A percentile compares a stretch with the other conserved stretches of the same genome.
These are phyloP conservation scores for Malassezia furfur DNA, from an alignment of 1,284 basidiomycete genomes.

Conservation along the genomic window DNA sequence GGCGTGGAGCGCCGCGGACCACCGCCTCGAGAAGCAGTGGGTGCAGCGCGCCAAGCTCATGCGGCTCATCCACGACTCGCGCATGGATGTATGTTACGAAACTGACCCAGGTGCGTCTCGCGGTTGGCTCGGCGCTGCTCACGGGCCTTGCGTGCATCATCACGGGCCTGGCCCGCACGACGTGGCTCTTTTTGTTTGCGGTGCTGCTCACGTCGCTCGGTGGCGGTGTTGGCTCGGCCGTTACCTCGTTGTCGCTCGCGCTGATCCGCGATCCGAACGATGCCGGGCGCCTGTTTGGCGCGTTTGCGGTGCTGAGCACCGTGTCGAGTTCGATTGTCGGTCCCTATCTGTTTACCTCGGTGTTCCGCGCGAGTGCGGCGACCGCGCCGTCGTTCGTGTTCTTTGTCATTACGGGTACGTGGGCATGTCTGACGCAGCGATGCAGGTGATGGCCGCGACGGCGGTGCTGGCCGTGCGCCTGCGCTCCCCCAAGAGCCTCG, in stretches of 20 bases:
- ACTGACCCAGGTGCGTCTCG: conserved; percentile 11
- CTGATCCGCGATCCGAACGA: conserved; percentile 32
- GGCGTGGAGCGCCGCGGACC: conserved; percentile 6
- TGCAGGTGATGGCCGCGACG: background rate
- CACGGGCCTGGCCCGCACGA: background rate
- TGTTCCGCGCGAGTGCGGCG: conserved; percentile 20
- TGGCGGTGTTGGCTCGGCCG: conserved; percentile 35
- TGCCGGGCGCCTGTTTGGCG: conserved; percentile 44
- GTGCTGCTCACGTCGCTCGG: conserved; percentile 30
- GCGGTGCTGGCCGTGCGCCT: conserved; percentile 5
- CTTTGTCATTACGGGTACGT: conserved; percentile 7
- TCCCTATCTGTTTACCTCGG: conserved; percentile 33
- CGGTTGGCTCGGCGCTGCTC: conserved; percentile 15
- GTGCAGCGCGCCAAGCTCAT: conserved; percentile 36
- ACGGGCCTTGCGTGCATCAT: conserved; percentile 11
- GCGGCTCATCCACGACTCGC: conserved; percentile 43
- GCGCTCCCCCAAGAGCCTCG: background rate
- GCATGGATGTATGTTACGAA: conserved; percentile 29
- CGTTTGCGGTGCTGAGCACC: conserved; percentile 40
- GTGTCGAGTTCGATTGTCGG: conserved; percentile 35
- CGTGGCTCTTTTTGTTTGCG: conserved; percentile 16
- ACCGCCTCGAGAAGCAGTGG: conserved; percentile 39
- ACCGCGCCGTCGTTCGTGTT: conserved; percentile 6
- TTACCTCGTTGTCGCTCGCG: conserved; percentile 41
- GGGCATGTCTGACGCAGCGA: conserved; percentile 1